These are phyloP conservation scores for Mortierella sp. DNA, from an alignment of 371 early-diverging fungal genomes.

Conservation along the genomic window DNA sequence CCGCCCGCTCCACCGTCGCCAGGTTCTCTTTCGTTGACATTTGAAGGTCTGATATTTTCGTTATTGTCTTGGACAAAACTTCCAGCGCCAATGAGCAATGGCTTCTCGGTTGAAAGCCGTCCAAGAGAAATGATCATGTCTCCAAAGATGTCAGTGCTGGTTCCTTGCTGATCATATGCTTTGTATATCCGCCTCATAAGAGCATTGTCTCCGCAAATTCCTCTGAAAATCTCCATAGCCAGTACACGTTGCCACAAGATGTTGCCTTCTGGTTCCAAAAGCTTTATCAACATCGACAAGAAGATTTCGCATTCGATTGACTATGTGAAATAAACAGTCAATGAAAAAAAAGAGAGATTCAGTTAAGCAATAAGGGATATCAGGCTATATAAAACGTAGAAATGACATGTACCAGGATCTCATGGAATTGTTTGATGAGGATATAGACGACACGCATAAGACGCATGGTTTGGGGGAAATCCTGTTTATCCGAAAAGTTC, in stretches of 20 bases:
- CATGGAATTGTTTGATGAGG: conserved; percentile 84
- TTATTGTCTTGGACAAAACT: conserved; percentile 60
- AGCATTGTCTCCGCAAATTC: conserved; percentile 71
- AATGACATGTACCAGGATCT: conserved; percentile 67
- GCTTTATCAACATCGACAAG: conserved; percentile 87
- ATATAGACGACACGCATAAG: conserved; percentile 85
- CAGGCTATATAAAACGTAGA: neutral
- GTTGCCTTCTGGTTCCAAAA: conserved; percentile 79
- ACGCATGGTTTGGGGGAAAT: conserved; percentile 89
- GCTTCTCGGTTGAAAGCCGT: conserved; percentile 84
- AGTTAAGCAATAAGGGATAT: neutral
- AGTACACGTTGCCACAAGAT: conserved; percentile 92
- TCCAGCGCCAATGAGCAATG: conserved; percentile 71
- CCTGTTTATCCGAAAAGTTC: conserved; percentile 87
- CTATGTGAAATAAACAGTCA: neutral
- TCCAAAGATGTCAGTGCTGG: conserved; percentile 81
- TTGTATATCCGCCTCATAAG: conserved; percentile 78
- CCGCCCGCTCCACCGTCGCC: conserved; percentile 45
- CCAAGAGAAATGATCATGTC: conserved; percentile 87
- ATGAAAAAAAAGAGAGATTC: neutral
- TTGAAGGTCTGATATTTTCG: conserved; percentile 28
- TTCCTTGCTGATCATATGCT: conserved; percentile 80
- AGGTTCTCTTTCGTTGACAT: conserved; percentile 35
- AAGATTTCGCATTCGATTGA: conserved; percentile 94
- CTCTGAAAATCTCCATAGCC: conserved; percentile 87